Base-by-base conservation (phyloP, 192 early-diverging fungal species). In the Podila verticillata region DNA sequence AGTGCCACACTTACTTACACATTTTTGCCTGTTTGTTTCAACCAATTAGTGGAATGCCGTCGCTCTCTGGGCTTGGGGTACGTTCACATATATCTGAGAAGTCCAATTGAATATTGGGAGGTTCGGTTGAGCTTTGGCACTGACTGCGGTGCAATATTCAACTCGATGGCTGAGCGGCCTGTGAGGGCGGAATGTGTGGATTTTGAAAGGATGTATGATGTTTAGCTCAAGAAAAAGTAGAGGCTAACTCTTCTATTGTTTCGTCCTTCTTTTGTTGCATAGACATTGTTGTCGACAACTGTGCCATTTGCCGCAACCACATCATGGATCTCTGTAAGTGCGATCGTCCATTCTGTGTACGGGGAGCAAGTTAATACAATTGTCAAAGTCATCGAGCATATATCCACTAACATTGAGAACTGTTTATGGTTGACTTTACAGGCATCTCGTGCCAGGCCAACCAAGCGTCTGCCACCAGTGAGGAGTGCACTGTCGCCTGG, bases 281-380 rank as follows among this genome's bases (percentile, higher is more conserved):
- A 95, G 96, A 99, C 82, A 97, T 98, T 87, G 95, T 95, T 26
- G 95, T 97, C 7, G 97, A 97, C 83, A 97, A 96, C 84, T 99
- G 97, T 74, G 96, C 97, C 64, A 99, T 99, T 87, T 99, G 97
- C 84, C 90, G 96, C 77, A 99, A 99, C 85, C 97, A 99, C 86
- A 99, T 97, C 84, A 99, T 99, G 97, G 97, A 99, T 78, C 89
- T 96, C 60, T 99, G 97, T 93, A 87, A 72, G 88, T 44, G 39
- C 15, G 39, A 44, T 44, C 2, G 39, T 17, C 15, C 39, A 2
- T 15, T 44, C 9, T 39, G 36, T 9, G 39, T 15, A 4, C 39
- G 7, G 15, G 15, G 12, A 44, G 7, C 39, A 44, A 3, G 39
- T 4, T n/a, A 7, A 44, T 15, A 39, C 39, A 2, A 15, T 44